phyloP scores from a whole-genome alignment of 345 rosid species.

The Gossypium turneri region DNA sequence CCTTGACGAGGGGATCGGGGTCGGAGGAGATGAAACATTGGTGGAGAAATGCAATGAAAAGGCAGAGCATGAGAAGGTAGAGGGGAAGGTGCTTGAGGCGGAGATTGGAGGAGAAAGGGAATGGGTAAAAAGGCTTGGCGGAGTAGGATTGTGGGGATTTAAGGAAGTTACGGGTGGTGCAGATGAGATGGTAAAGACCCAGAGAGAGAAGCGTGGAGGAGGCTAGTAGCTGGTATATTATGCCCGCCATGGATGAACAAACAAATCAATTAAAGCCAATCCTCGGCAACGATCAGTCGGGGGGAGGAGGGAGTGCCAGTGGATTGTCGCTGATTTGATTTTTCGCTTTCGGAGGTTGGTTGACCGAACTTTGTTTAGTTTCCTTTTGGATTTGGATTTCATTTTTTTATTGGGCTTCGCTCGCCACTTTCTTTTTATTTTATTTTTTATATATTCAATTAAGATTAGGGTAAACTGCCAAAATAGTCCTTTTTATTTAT shows the following conservation, averaged over 20 bases:
- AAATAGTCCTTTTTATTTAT: too few species aligned
- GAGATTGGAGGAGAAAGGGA: slow-evolving; percentile 32
- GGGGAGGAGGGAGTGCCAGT: too few species aligned
- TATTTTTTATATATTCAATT: too few species aligned
- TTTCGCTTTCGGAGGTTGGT: too few species aligned
- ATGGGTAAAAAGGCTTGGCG: slow-evolving; percentile 74
- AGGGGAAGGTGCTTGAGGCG: slow-evolving; percentile 55
- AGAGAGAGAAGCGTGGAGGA: slow-evolving; percentile 59
- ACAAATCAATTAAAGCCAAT: too few species aligned
- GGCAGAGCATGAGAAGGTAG: slow-evolving; percentile 31
- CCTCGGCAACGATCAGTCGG: too few species aligned
- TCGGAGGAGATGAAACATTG: slow-evolving; percentile 60
- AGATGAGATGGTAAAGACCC: slow-evolving; percentile 71
- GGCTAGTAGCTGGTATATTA: slow-evolving; percentile 56
- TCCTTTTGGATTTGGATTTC: too few species aligned
- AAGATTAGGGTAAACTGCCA: accelerated
- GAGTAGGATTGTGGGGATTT: slow-evolving; percentile 70
- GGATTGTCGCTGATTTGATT: too few species aligned
- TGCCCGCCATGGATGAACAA: slow-evolving; percentile 40
- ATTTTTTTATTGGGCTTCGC: too few species aligned
- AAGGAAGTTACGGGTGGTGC: slow-evolving; percentile 52
- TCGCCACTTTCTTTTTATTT: too few species aligned
- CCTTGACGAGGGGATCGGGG: slow-evolving; percentile 80
- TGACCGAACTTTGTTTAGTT: too few species aligned
- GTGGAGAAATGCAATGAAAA: slow-evolving; percentile 57